Base-by-base conservation (phyloP, 108 stramenopile genomes). In the Fragilariopsis cylindrus region DNA sequence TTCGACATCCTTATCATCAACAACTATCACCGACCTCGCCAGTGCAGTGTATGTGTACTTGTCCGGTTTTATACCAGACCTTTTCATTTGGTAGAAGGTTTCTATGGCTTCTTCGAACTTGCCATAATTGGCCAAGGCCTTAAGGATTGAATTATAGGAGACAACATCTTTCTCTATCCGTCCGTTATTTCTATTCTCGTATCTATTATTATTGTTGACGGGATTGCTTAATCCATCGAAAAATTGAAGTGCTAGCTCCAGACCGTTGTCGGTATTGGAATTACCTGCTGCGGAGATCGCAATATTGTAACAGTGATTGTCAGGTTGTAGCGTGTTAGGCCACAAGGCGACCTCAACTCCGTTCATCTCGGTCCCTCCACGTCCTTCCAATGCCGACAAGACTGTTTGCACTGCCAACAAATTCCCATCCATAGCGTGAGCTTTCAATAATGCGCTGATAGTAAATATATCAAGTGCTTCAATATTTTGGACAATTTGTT, bases 101-200 rank as follows among this genome's bases (percentile, higher is more conserved):
- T 73, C 73, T 56, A 81, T 70, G 0, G 92, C 92, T 64, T 92
- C 85, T n/a, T 86, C 74, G 48, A 69, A 84, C n/a, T 76, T 68
- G 7, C 86, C 85, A 45, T 60, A 74, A 21, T 66, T 83, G 39
- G 88, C 85, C 63, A 85, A 82, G 5, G 82, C 89, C 56, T 85
- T 80, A 44, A 96, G 83, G 77, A 96, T 85, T 15, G 89, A 86
- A 63, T 93, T 96, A 79, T 88, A 96, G 11, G 92, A 84, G 46
- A 93, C 88, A 13, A 91, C 43, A 54, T 92, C 86, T 71, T 79
- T 87, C 30, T 76, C 64, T 5, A 63, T 7, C 18, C 64, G 57
- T 3, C 44, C 19, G 21, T 63, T 58, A 19, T 58, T 50, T 30
- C 30, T 30, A 30, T 30, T 30, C 30, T 30, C 30, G 30, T 30